Evolutionary conservation across 2,329 filamentous ascomycete genomes (phyloP), one percentile per base, ranked within the genome.

Genomic region (Exophiala viscosa): DNA sequence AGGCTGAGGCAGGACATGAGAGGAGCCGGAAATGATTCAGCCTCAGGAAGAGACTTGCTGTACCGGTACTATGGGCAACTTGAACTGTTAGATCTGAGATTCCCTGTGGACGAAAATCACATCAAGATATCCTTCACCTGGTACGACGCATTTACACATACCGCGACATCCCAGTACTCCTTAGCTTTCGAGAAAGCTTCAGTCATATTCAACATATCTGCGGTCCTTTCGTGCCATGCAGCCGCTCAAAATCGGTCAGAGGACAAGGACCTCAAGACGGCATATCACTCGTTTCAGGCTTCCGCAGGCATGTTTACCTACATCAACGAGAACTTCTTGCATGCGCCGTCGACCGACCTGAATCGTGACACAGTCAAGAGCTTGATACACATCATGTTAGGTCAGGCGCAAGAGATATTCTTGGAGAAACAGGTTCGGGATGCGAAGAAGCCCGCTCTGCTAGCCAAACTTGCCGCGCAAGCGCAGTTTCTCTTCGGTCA

Each of bases 81-180:
- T 54, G 93, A 99, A 74, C 78, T 99, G 47, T 76, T 99, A 58
- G 93, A 99, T 70, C 75, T 99, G 65, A 82, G 93, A 56, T 99
- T 99, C 67, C 95, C 95, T 0, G 90, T 99, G 41, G 93, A 99
- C 64, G 93, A 99, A 75, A 93, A 96, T 67, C 92, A 99, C 68
- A 97, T 99, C 75, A 97, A 97, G 75, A 96, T 99, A 65, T 89
- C 88, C 6, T 99, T 99, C 69, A 97, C 92, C 60, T 99, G 93
- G 93, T 97, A 95, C 73, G 93, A 99, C 71, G 93, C 95, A n/a
- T 99, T 99, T 69, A 99, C 93, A 40, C 91, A 96, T 70, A 96
- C 97, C 67, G 82, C 90, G n/a, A 99, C 93, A 3, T 85, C 91
- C 3, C 93, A 99, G 70, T 96, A 95, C 74, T 96, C 91, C 6